phyloP scores from a whole-genome alignment of 176 grass and related monocot species.

The Aechmea fasciata region DNA sequence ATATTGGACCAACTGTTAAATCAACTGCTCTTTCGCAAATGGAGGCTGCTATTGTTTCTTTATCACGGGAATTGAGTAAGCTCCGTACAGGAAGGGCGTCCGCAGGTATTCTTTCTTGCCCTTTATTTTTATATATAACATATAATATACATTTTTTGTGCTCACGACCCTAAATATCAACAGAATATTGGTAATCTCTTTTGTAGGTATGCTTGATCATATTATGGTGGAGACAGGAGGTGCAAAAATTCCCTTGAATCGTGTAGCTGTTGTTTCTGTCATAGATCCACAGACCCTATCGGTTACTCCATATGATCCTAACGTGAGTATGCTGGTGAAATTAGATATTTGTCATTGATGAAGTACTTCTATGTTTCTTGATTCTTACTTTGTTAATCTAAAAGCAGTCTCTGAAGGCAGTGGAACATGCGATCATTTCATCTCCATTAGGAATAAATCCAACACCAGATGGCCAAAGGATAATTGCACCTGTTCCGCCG shows the following conservation, averaged over 20 bases:
- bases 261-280: constrained; percentile 86
- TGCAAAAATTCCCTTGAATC: constrained; percentile 60
- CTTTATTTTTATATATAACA: constrained; percentile 5
- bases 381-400: neutral
- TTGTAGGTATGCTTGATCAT: constrained; percentile 87
- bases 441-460: constrained; percentile 96
- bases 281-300: constrained; percentile 74
- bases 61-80: constrained; percentile 79
- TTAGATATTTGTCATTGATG: neutral
- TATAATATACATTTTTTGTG: constrained; percentile 9
- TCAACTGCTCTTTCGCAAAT: constrained; percentile 50
- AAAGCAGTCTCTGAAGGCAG: constrained; percentile 66
- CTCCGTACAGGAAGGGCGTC: constrained; percentile 76
- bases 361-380: neutral
- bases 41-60: constrained; percentile 67
- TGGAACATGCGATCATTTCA: constrained; percentile 68
- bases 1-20: constrained; percentile 66
- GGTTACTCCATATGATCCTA: constrained; percentile 87
- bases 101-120: constrained; percentile 33
- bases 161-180: no score
- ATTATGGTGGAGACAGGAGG: constrained; percentile 65
- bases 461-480: constrained; percentile 54
- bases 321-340: constrained; percentile 39
- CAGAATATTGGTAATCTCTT: constrained; percentile 1
- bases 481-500: constrained; percentile 77